Evolutionary conservation across 106 monocot genomes (phyloP).

Genomic region (Acorus calamus): DNA sequence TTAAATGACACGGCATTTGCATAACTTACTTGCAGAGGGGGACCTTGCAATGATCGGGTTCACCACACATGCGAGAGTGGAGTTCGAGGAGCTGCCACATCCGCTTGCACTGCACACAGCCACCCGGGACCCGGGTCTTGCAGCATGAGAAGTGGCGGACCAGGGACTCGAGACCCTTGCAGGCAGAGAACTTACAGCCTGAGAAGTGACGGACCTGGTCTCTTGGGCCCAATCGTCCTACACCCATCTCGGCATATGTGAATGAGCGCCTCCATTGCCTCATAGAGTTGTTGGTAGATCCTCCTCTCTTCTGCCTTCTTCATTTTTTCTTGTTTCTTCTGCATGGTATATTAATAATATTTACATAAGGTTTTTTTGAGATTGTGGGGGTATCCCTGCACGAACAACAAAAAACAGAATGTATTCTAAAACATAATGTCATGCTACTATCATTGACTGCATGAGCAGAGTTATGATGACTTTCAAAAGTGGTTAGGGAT

Average conservation of each 20-base stretch:
- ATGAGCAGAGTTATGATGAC: too few relatives aligned
- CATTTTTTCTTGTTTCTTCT: constrained; percentile 32
- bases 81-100: constrained; percentile 70
- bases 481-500: too few relatives aligned
- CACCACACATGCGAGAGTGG: constrained; percentile 41
- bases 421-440: too few relatives aligned
- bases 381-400: too few relatives aligned
- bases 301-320: constrained; percentile 31
- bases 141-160: constrained; percentile 50
- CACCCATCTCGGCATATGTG: constrained; percentile 51
- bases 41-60: constrained; percentile 39
- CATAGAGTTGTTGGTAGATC: constrained; percentile 38
- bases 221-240: constrained; percentile 41
- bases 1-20: too few relatives aligned
- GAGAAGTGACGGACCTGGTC: constrained; percentile 33
- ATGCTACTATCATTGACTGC: too few relatives aligned
- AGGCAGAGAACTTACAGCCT: constrained; percentile 33
- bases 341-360: not conserved
- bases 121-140: constrained; percentile 37
- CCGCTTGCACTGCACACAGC: constrained; percentile 46
- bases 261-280: constrained; percentile 50
- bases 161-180: constrained; percentile 41
- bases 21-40: constrained; percentile 43
- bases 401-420: too few relatives aligned
- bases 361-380: too few relatives aligned